A percentile compares a stretch with the other conserved stretches of the same genome.
These are phyloP conservation scores for Penicillium herquei DNA, from an alignment of 495 filamentous ascomycete genomes.

Conservation along the genomic window DNA sequence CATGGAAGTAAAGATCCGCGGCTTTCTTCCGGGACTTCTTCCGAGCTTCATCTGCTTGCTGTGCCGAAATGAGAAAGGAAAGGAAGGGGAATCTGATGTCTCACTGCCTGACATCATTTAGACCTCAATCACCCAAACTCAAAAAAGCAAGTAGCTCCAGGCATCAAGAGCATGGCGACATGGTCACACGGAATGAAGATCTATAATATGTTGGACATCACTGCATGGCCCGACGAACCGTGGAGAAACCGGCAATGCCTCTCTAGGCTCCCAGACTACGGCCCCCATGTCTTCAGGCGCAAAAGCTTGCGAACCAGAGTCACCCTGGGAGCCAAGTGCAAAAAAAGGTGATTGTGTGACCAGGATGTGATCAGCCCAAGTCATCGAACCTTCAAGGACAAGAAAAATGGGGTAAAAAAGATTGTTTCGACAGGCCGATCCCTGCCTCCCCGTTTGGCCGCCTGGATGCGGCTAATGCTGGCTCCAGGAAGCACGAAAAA, in stretches of 20 bases:
- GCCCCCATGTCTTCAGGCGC: constrained; percentile 12
- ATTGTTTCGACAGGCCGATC: constrained; percentile 8
- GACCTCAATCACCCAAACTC: constrained; percentile 13
- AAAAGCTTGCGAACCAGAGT: constrained; percentile 11
- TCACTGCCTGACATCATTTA: constrained; percentile 25
- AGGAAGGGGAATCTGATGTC: constrained; percentile 6
- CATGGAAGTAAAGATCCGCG: background rate
- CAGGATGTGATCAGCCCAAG: background rate
- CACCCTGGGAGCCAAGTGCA: constrained; percentile 13
- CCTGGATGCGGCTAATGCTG: constrained; percentile 25
- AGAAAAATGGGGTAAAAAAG: background rate
- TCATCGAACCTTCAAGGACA: constrained; percentile 6
- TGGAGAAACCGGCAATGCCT: constrained; percentile 16
- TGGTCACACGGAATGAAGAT: constrained; percentile 29
- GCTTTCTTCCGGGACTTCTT: background rate
- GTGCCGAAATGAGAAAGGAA: background rate
- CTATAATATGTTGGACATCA: constrained; percentile 36
- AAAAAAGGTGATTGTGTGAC: constrained; percentile 9
- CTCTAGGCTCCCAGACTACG: constrained; percentile 9
- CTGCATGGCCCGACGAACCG: constrained; percentile 33
- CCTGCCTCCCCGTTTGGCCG: constrained; percentile 17
- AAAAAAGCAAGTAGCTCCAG: constrained; percentile 17
- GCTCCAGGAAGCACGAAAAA: constrained; percentile 1
- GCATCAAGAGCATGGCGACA: constrained; percentile 8
- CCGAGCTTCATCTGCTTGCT: background rate